Evolutionary conservation across 2,329 filamentous ascomycete genomes (phyloP), one percentile per base, ranked within the genome.

Genomic region (Aspergillus versicolor): DNA sequence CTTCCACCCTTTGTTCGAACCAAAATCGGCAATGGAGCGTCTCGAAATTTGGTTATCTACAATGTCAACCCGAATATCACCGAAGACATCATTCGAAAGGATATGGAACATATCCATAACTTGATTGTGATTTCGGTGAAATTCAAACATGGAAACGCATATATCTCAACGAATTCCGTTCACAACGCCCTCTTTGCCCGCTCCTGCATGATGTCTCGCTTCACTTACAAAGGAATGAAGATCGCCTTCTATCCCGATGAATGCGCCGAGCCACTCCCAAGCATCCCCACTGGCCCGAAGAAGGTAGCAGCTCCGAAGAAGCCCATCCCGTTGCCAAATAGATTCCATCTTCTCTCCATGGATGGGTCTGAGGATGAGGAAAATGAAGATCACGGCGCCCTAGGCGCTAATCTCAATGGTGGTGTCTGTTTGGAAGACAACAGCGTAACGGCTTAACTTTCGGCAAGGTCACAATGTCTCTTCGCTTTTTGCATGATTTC

Each of bases 51-150:
- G 38, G 75, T 92, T 19, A 82, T 95, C 42, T 82, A 83, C 56
- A 81, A 82, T 9, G 84, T 83, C 63, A 79, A 79, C 63, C 76
- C 76, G 52, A 81, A 76, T 52, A 77, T 89, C 63, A 91, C 86
- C 0, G 87, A 87, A 62, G 75, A 83, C 7, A 74, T 75, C 15
- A 85, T 95, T 61, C 85, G 88, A 11, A 81, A 87, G 4, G 89
- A 95, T 65, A 80, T 94, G 38, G 88, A 92, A 22, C 91, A 95
- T 69, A 93, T 95, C 59, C 87, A 93, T 76, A 90, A 90, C 60
- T 80, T 95, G 1, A 78, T 88, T 21, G 82, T 95, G 11, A 79
- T 94, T 65, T 82, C 82, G 43, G 75, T 94, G 44, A 73, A 75
- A 7, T 88, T 89, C 70, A 72, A 75, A 3, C 77, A 80, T 17